Base-by-base conservation (phyloP, 495 filamentous ascomycete genomes). In the Penicillium ochrochloron region DNA sequence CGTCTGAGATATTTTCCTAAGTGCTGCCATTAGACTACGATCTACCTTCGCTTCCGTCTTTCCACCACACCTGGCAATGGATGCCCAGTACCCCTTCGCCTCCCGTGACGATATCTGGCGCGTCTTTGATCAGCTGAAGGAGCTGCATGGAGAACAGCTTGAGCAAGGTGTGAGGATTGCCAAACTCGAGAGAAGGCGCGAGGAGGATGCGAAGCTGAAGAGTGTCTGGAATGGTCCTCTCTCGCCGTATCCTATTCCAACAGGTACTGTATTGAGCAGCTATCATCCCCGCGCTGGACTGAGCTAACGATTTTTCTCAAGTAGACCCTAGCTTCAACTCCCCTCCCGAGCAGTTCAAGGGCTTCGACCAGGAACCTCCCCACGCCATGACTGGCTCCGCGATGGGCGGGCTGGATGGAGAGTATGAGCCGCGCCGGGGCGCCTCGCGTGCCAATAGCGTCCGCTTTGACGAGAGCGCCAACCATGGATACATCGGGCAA, bases 361-460 rank as follows among this genome's bases (percentile, higher is more conserved):
- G 88, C 56, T 94, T 96, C 61, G 93, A 97, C 73, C 92, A 91
- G 69, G 86, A 92, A 55, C 89, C 91, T 59, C 82, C 86, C 57
- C 87, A 88, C 63, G 57, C 60, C 60, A 81, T 94, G 64, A 78
- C 93, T 17, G 87, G 87, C 46, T 68, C 69, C 2, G 87, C 88
- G 31, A 31, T 54, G 17, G 83, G 97, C 58, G 92, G 92, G 17
- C 80, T 98, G 9, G 92, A 96, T 59, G 82, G 89, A 6, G 94
- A 97, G 62, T 92, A 98, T 46, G 94, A 97, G 73, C 96, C 94
- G 4, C 84, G 96, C 61, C 86, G 96, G 60, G 95, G 95, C 7
- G 89, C 93, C 34, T 99, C 96, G 33, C 85, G 95, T 66, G 95
- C 95, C 23, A 98, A 98, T 70, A 98, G 96, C 75, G 95, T 99